Conservation (phyloP, 768 basidiomycete genomes). For the Pleurotus salmoneostramineus region DNA sequence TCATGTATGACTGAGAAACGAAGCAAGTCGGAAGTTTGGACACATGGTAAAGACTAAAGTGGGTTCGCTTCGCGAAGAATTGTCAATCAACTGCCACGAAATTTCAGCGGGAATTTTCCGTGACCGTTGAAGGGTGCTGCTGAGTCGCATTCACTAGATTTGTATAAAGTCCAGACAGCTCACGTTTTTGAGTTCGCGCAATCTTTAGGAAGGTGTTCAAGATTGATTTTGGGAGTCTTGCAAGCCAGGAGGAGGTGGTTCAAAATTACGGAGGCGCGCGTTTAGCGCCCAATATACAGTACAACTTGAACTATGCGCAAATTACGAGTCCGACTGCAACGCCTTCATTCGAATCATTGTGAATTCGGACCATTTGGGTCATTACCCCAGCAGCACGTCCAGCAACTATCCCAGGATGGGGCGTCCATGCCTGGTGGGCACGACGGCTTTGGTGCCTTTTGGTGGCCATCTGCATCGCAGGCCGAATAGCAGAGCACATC, state of each 20-base stretch:
- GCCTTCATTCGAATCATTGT: background rate
- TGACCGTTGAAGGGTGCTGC: background rate
- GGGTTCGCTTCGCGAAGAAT: background rate
- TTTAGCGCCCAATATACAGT: no score
- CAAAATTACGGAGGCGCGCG: background rate
- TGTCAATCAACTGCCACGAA: background rate
- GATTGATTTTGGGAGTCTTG: no score
- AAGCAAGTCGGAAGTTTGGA: background rate
- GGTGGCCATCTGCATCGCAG: background rate
- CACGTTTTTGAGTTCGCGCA: no score
- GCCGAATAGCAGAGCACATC: background rate
- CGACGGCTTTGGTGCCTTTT: background rate
- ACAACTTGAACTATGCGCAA: no score
- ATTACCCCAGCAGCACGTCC: background rate
- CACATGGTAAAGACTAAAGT: no score
- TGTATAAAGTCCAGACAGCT: no score
- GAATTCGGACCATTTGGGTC: background rate
- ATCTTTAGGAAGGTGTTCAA: no score
- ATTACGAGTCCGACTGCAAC: no score
- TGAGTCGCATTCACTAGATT: no score
- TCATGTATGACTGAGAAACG: background rate
- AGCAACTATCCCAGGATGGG: background rate
- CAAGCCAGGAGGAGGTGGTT: no score
- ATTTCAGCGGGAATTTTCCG: slow-evolving; percentile 3
- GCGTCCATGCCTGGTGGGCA: background rate